phyloP scores from a whole-genome alignment of 2,329 filamentous ascomycete species.

The Orbilia quercus region DNA sequence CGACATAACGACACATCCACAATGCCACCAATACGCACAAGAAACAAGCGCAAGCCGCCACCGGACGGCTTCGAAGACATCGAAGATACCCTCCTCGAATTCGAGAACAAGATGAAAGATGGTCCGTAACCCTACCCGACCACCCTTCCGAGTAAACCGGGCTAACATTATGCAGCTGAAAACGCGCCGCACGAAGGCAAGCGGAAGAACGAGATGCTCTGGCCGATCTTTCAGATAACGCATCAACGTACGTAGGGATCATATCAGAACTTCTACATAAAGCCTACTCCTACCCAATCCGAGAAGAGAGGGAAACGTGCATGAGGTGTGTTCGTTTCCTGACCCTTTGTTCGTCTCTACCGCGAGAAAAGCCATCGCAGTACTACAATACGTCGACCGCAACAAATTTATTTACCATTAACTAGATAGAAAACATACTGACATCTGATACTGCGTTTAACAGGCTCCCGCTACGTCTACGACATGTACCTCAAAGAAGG shows the following conservation, averaged over 20 bases:
- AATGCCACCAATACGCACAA: constrained; percentile 82
- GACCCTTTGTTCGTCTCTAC: constrained; percentile 18
- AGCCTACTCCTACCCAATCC: no score
- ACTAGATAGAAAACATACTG: constrained; percentile 15
- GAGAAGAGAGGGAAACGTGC: constrained; percentile 40
- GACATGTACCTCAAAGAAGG: constrained; percentile 97
- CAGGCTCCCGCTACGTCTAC: constrained; percentile 86
- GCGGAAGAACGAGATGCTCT: constrained; percentile 90
- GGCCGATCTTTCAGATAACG: constrained; percentile 97
- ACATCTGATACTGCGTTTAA: constrained; percentile 8
- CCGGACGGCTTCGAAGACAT: constrained; percentile 89
- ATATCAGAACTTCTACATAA: constrained; percentile 7
- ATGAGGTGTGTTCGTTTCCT: constrained; percentile 48
- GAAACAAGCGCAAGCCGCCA: constrained; percentile 81
- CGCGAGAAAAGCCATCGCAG: not conserved
- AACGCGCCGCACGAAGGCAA: constrained; percentile 82
- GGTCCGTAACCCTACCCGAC: constrained; percentile 49
- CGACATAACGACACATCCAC: constrained; percentile 55
- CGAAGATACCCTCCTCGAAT: constrained; percentile 85
- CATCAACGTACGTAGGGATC: constrained; percentile 78
- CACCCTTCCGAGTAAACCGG: not conserved
- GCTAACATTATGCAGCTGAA: constrained; percentile 70
- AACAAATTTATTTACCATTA: not conserved
- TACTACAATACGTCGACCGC: not conserved
- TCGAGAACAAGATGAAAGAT: constrained; percentile 92